Conservation (phyloP, 1,284 basidiomycete species). For the Fomitopsis palustris region DNA sequence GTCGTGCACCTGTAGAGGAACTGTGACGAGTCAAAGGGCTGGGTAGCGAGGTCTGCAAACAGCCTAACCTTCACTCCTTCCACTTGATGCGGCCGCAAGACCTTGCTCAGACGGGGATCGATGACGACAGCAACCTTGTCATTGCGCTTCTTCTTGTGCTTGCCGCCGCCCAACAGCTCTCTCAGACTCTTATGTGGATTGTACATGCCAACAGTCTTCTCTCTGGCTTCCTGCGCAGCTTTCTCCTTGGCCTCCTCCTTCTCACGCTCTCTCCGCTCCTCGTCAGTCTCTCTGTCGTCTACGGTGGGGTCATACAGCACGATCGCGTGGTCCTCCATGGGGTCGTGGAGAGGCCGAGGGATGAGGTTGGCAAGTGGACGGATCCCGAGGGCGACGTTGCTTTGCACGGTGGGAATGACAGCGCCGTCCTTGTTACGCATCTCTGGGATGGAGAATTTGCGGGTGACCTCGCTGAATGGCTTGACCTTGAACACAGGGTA, state of each 20-base stretch:
- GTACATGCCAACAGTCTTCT: constrained; percentile 66
- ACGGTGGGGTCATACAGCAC: constrained; percentile 97
- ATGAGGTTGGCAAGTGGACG: constrained; percentile 81
- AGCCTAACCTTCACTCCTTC: constrained; percentile 89
- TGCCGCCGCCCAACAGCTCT: constrained; percentile 76
- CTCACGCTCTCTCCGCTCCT: constrained; percentile 68
- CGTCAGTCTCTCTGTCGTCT: constrained; percentile 86
- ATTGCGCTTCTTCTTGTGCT: constrained; percentile 60
- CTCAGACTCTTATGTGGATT: constrained; percentile 94
- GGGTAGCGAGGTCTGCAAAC: neutral
- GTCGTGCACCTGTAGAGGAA: constrained; percentile 96
- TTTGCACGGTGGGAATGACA: constrained; percentile 58
- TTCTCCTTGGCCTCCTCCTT: constrained; percentile 68
- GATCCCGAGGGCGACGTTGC: constrained; percentile 82
- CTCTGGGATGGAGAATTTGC: constrained; percentile 83
- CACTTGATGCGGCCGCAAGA: constrained; percentile 94
- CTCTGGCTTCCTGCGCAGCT: constrained; percentile 60
- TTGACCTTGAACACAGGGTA: constrained; percentile 87
- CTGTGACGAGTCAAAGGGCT: constrained; percentile 33
- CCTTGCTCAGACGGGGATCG: constrained; percentile 84
- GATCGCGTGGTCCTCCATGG: constrained; percentile 97
- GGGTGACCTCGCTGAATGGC: constrained; percentile 63
- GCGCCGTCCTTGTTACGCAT: constrained; percentile 84
- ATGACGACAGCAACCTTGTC: constrained; percentile 96
- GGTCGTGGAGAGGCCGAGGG: constrained; percentile 92